Percentiles rank a stretch among this genome's conserved stretches.
These are phyloP conservation scores for Neoscytalidium dimidiatum DNA, from an alignment of 2,329 filamentous ascomycete species.

Conservation along the genomic window DNA sequence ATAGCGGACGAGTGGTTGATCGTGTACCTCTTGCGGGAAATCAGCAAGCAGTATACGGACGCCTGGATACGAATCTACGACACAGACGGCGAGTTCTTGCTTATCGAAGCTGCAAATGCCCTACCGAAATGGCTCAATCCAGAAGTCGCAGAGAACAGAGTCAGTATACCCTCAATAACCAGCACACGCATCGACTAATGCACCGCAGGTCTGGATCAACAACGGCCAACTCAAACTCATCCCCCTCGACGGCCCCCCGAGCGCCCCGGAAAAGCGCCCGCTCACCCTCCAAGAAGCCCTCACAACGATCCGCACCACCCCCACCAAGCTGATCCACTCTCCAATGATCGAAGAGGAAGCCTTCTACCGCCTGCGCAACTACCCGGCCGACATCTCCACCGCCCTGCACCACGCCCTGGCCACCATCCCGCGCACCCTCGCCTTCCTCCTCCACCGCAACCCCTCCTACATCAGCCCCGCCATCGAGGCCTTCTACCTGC, in stretches of 20 bases:
- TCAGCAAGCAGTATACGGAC: slow-evolving; percentile 71
- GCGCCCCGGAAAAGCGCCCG: slow-evolving; percentile 25
- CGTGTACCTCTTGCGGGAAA: slow-evolving; percentile 81
- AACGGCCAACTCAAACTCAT: slow-evolving; percentile 75
- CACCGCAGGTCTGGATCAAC: slow-evolving; percentile 75
- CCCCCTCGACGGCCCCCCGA: slow-evolving; percentile 45
- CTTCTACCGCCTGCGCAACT: slow-evolving; percentile 21
- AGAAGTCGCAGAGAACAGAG: slow-evolving; percentile 80
- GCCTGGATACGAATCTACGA: slow-evolving; percentile 85
- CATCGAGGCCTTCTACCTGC: slow-evolving; percentile 88
- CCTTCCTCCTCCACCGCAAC: slow-evolving; percentile 73
- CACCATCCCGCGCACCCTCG: slow-evolving; percentile 78
- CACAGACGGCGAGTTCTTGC: slow-evolving; percentile 90
- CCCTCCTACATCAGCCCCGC: slow-evolving; percentile 79
- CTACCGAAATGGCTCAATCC: slow-evolving; percentile 90
- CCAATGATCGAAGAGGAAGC: slow-evolving; percentile 62
- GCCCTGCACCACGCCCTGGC: slow-evolving; percentile 76
- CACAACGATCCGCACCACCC: slow-evolving; percentile 50
- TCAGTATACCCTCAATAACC: slow-evolving; percentile 29
- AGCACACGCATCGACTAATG: neutral
- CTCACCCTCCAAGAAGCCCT: slow-evolving; percentile 68
- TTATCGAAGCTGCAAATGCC: slow-evolving; percentile 88
- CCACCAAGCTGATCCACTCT: slow-evolving; percentile 67
- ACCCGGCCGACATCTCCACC: slow-evolving; percentile 59
- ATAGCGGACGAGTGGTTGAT: slow-evolving; percentile 98